phyloP scores from a whole-genome alignment of 2,329 filamentous ascomycete species.

The Fusarium sp. region DNA sequence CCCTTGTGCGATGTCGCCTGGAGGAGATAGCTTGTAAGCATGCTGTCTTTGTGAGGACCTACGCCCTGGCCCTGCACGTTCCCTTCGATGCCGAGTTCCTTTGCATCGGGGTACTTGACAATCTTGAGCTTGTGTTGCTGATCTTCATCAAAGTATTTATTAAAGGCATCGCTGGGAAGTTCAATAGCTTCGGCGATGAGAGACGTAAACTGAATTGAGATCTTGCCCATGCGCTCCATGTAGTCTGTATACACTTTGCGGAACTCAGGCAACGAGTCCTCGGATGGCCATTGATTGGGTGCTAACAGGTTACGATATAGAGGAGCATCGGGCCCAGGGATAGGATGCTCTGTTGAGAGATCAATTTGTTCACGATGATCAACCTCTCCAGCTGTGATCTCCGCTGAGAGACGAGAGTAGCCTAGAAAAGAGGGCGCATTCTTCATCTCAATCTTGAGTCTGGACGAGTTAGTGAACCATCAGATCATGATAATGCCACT shows the following conservation, averaged over 20 bases:
- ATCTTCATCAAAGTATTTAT: slow-evolving; percentile 78
- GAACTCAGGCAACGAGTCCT: slow-evolving; percentile 71
- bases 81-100: slow-evolving; percentile 61
- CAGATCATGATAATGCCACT: neutral
- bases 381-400: slow-evolving; percentile 76
- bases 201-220: slow-evolving; percentile 79
- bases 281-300: slow-evolving; percentile 83
- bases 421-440: slow-evolving; percentile 77
- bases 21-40: slow-evolving; percentile 83
- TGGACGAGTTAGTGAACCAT: slow-evolving; percentile 38
- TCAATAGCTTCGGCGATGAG: slow-evolving; percentile 87
- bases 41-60: slow-evolving; percentile 85
- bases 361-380: slow-evolving; percentile 91
- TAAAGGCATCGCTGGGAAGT: slow-evolving; percentile 74
- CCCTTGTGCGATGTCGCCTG: slow-evolving; percentile 81
- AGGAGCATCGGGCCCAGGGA: slow-evolving; percentile 71
- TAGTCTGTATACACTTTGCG: slow-evolving; percentile 76
- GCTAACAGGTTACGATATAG: slow-evolving; percentile 79
- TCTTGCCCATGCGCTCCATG: slow-evolving; percentile 76
- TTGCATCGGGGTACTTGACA: slow-evolving; percentile 82
- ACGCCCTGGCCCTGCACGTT: slow-evolving; percentile 67
- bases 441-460: slow-evolving; percentile 76
- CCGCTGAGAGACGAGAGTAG: slow-evolving; percentile 72
- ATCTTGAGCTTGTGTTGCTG: slow-evolving; percentile 91
- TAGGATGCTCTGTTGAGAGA: slow-evolving; percentile 79